A percentile compares a stretch with the other conserved stretches of the same genome.
Conservation (phyloP, 2,329 filamentous ascomycete genomes). For the Coniochaeta prunicola region DNA sequence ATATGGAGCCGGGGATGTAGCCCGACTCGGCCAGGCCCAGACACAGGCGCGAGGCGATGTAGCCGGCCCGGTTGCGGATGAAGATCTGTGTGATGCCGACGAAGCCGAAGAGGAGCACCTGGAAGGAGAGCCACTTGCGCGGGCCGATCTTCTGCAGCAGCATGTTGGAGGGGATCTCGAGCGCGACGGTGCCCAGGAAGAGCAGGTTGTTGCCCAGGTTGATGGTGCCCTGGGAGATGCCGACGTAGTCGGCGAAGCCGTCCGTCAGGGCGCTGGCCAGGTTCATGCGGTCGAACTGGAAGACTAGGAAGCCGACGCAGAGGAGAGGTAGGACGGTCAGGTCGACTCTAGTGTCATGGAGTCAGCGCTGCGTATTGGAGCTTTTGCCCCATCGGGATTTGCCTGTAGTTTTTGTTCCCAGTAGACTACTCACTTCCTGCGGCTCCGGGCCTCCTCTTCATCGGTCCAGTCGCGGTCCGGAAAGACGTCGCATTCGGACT, state of each 20-base stretch:
- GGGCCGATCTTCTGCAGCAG: constrained; percentile 32
- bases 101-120: constrained; percentile 40
- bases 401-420: neutral
- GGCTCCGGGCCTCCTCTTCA: neutral
- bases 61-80: constrained; percentile 32
- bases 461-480: constrained; percentile 1
- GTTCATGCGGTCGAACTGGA: constrained; percentile 47
- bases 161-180: constrained; percentile 46
- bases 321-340: constrained; percentile 38
- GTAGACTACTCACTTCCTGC: constrained; percentile 1
- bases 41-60: constrained; percentile 33
- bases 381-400: too few species aligned
- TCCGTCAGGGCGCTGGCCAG: constrained; percentile 43
- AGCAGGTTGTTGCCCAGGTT: constrained; percentile 47
- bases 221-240: constrained; percentile 35
- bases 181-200: constrained; percentile 40
- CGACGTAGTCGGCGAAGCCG: constrained; percentile 34
- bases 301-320: constrained; percentile 40
- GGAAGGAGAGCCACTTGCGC: constrained; percentile 39
- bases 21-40: constrained; percentile 42
- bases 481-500: neutral
- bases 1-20: constrained; percentile 44
- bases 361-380: neutral
- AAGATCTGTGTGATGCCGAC: constrained; percentile 37
- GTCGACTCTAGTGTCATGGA: constrained; percentile 30